Conservation (phyloP, 2,329 filamentous ascomycete species). For the Pseudopyrenochaeta lycopersici region DNA sequence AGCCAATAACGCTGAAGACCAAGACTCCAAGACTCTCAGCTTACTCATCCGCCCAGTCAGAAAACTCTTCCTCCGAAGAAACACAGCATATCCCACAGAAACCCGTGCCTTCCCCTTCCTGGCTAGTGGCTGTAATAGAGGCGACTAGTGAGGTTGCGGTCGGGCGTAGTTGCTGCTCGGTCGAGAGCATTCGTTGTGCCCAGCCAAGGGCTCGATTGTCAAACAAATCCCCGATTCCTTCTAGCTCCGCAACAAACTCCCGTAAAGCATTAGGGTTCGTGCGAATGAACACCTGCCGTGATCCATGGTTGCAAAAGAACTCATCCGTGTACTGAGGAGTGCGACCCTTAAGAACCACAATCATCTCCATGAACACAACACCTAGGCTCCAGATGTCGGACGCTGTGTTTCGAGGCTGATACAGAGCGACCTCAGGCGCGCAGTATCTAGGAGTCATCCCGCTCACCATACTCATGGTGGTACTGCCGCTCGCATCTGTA, state of each 20-base stretch:
- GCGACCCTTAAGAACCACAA: slow-evolving; percentile 20
- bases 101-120: slow-evolving; percentile 1
- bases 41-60: background rate
- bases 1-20: no score
- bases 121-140: slow-evolving; percentile 11
- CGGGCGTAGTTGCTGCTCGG: slow-evolving; percentile 14
- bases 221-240: slow-evolving; percentile 1
- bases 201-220: slow-evolving; percentile 18
- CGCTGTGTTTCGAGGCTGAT: slow-evolving; percentile 16
- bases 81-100: slow-evolving; percentile 30
- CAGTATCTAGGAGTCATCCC: slow-evolving; percentile 23
- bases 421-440: slow-evolving; percentile 21
- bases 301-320: slow-evolving; percentile 15
- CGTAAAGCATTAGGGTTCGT: slow-evolving; percentile 13
- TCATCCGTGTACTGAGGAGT: slow-evolving; percentile 5
- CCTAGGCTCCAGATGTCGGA: no score
- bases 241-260: no score
- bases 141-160: slow-evolving; percentile 17
- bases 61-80: slow-evolving; percentile 13
- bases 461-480: slow-evolving; percentile 16
- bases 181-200: slow-evolving; percentile 15
- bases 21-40: no score
- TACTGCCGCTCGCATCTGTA: slow-evolving; percentile 16
- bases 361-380: slow-evolving; percentile 32
- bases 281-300: slow-evolving; percentile 10